Conservation (phyloP, 1,284 basidiomycete species). For the Wallemia mellicola region DNA sequence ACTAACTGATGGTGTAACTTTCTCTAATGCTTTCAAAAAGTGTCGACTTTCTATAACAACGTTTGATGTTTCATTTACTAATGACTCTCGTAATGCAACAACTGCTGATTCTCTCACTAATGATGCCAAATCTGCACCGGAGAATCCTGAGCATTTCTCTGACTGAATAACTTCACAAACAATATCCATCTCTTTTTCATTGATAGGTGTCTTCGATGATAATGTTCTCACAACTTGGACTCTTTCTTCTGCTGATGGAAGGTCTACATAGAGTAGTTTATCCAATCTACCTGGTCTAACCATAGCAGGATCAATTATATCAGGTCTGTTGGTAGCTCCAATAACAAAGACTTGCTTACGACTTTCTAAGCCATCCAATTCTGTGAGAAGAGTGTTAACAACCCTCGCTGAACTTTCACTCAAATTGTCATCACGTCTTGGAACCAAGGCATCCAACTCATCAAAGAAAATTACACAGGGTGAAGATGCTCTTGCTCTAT, state of each 20-base stretch:
- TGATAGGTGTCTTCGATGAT: constrained; percentile 40
- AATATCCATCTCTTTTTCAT: constrained; percentile 20
- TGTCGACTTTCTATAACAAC: too few species aligned
- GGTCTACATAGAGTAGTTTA: constrained; percentile 84
- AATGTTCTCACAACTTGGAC: constrained; percentile 53
- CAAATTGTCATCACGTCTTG: constrained; percentile 64
- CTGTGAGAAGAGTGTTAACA: constrained; percentile 85
- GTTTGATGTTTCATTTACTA: constrained; percentile 18
- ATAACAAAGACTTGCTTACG: constrained; percentile 83
- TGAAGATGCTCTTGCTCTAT: constrained; percentile 52
- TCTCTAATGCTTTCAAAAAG: constrained; percentile 43
- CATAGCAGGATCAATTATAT: constrained; percentile 98
- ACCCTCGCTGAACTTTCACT: constrained; percentile 90
- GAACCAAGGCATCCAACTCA: constrained; percentile 85
- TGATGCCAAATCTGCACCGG: constrained; percentile 62
- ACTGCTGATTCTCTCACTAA: constrained; percentile 74
- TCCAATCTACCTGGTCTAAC: constrained; percentile 82
- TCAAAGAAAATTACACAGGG: constrained; percentile 87
- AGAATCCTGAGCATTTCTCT: constrained; percentile 50
- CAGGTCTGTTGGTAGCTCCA: constrained; percentile 88
- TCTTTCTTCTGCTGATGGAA: constrained; percentile 46
- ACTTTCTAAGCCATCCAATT: constrained; percentile 74
- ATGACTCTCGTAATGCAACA: constrained; percentile 36
- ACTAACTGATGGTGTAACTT: constrained; percentile 65
- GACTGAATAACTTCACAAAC: constrained; percentile 11